phyloP scores from a whole-genome alignment of 768 basidiomycete genomes.

The Dentipellis fragilis region DNA sequence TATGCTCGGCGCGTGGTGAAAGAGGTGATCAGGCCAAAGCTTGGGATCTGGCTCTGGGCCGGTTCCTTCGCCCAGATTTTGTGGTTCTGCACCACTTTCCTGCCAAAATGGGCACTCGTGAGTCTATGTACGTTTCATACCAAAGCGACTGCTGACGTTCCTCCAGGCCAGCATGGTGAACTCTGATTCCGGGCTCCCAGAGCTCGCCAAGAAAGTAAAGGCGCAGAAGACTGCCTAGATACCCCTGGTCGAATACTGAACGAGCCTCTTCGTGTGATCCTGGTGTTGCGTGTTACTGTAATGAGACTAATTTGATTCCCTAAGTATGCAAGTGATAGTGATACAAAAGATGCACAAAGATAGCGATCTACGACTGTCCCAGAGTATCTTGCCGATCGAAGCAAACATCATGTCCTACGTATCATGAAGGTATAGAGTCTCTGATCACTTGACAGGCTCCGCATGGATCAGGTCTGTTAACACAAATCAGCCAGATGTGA shows the following conservation, averaged over 20 bases:
- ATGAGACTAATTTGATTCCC: not conserved
- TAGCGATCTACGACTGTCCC: constrained; percentile 4
- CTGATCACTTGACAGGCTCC: constrained; percentile 40
- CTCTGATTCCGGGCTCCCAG: not conserved
- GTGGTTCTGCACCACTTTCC: not conserved
- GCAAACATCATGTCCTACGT: not conserved
- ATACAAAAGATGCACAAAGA: constrained; percentile 7
- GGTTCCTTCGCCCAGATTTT: not conserved
- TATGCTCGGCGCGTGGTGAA: not conserved
- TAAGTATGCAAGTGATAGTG: constrained; percentile 7
- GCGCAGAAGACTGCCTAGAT: not conserved
- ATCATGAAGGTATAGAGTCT: not conserved
- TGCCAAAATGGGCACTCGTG: not conserved
- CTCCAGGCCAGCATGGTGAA: not conserved
- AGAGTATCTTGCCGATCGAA: not conserved
- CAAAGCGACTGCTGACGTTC: not conserved
- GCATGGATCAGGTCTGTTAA: constrained; percentile 47
- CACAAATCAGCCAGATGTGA: not conserved
- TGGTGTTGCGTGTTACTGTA: not conserved
- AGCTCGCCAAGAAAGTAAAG: not conserved
- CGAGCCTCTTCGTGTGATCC: not conserved
- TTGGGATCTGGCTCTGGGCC: not conserved
- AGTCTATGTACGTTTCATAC: not conserved
- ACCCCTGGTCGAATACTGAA: too few relatives aligned
- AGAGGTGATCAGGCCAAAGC: not conserved